phyloP scores from a whole-genome alignment of 2,329 filamentous ascomycete genomes.

The Tetracladium maxilliforme region DNA sequence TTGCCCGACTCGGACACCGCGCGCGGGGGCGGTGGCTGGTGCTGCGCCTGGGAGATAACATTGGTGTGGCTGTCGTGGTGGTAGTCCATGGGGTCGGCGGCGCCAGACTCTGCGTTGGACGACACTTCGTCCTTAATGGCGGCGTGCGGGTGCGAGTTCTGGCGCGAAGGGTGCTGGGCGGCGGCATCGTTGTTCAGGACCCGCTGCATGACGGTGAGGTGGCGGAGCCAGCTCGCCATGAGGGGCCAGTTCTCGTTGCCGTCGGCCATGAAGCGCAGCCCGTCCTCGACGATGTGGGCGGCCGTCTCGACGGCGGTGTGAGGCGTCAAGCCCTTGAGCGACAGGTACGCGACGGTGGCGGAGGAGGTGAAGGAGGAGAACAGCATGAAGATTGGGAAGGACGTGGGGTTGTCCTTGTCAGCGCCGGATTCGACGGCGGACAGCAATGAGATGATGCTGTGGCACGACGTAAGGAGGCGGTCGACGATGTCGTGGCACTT shows the following conservation, averaged over 20 bases:
- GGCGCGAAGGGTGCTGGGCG: no score
- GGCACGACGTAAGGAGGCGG: slow-evolving; percentile 40
- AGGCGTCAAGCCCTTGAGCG: slow-evolving; percentile 44
- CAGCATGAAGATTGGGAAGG: slow-evolving; percentile 48
- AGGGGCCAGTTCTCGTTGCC: slow-evolving; percentile 45
- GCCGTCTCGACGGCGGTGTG: slow-evolving; percentile 40
- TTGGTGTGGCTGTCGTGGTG: no score
- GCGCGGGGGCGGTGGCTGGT: no score
- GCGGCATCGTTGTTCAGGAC: slow-evolving; percentile 22
- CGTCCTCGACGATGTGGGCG: slow-evolving; percentile 39
- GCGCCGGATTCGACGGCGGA: slow-evolving; percentile 37
- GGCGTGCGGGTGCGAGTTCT: no score
- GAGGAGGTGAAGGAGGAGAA: slow-evolving; percentile 47
- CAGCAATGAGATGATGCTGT: slow-evolving; percentile 40
- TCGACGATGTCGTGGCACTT: slow-evolving; percentile 38
- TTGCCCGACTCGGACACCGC: no score
- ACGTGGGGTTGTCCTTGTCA: slow-evolving; percentile 43
- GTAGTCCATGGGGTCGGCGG: no score
- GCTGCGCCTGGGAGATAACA: no score
- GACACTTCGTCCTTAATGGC: no score
- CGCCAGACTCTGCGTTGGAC: no score
- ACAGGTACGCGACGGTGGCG: slow-evolving; percentile 45
- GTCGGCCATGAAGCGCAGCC: slow-evolving; percentile 41
- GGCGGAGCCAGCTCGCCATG: slow-evolving; percentile 42
- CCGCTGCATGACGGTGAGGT: slow-evolving; percentile 45